Evolutionary conservation across 768 basidiomycete genomes (phyloP), one percentile per base, ranked within the genome.

Genomic region (Clitopilus passeckerianus): DNA sequence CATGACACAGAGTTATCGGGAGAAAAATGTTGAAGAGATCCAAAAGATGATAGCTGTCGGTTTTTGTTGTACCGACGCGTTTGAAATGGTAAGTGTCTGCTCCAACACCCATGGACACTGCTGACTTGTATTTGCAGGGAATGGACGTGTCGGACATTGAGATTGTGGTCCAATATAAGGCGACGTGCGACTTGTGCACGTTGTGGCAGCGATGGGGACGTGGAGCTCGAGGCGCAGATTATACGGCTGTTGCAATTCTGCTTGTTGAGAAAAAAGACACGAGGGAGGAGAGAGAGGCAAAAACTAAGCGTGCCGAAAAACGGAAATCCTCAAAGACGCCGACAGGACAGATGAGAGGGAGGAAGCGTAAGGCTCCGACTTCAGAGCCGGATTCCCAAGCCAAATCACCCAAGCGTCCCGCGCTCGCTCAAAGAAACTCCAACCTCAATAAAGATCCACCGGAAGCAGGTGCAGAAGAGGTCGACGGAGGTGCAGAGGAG

Each of bases 171-270:
- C 74, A 75, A 56, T 75, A 60, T 59, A 43, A 57, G 12, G 69
- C 57, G 0, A 65, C 66, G 8, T 67, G 65, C 55, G 57, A 54
- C 10, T 27, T 72, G 12, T 57, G 58, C 0, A 66, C 68, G 0
- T 57, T 75, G 1, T 68, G 68, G 69, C 75, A 76, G 59, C 54
- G 67, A 6, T 66, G 72, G 50, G 73, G 75, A 2, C 64, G 65
- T 3, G 71, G 66, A 0, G 72, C 55, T 12, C 35, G 64, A 20
- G 59, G 46, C 24, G 22, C 14, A 6, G 64, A 41, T 7, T 24
- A 41, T 14, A 43, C 54, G 16, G 68, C 63, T 27, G 63, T 57
- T 0, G 67, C 58, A 1, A 58, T 70, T 23, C 46, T 71, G 22
- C 61, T 71, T 24, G 64, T 63, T 8, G 68, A 70, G 37, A 58